Conservation (phyloP, 495 filamentous ascomycete species). For the Xylaria nigripes region DNA sequence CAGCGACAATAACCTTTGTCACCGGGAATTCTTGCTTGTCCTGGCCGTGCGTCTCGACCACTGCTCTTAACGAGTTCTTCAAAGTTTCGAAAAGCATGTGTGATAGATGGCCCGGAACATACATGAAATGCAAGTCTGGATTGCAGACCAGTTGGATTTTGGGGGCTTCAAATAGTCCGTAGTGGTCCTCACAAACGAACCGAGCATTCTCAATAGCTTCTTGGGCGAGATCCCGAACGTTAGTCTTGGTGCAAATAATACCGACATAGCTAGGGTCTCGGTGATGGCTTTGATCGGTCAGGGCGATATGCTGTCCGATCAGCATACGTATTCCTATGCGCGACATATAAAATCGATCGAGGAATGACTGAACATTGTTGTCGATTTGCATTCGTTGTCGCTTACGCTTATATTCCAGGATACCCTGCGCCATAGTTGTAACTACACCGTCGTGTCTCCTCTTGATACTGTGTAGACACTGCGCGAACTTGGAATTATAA, state of each 20-base stretch:
- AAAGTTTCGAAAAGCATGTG: conserved; percentile 99
- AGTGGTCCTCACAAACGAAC: conserved; percentile 98
- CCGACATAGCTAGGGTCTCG: conserved; percentile 90
- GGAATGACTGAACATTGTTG: conserved; percentile 88
- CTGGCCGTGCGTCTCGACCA: conserved; percentile 90
- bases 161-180: conserved; percentile 93
- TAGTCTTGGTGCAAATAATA: conserved; percentile 97
- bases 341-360: conserved; percentile 99
- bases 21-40: conserved; percentile 94
- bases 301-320: conserved; percentile 93
- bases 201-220: conserved; percentile 97
- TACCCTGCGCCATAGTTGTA: conserved; percentile 89
- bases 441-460: conserved; percentile 93
- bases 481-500: conserved; percentile 85
- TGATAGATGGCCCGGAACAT: conserved; percentile 91
- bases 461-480: conserved; percentile 85
- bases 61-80: conserved; percentile 94
- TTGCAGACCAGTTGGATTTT: conserved; percentile 95
- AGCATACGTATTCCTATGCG: conserved; percentile 99
- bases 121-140: conserved; percentile 94
- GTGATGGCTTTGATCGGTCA: conserved; percentile 83
- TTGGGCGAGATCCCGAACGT: conserved; percentile 87
- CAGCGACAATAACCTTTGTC: conserved; percentile 93
- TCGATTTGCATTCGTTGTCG: conserved; percentile 98
- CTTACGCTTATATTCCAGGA: conserved; percentile 94